phyloP scores from a whole-genome alignment of 768 basidiomycete species.

The Pluteus cervinus region DNA sequence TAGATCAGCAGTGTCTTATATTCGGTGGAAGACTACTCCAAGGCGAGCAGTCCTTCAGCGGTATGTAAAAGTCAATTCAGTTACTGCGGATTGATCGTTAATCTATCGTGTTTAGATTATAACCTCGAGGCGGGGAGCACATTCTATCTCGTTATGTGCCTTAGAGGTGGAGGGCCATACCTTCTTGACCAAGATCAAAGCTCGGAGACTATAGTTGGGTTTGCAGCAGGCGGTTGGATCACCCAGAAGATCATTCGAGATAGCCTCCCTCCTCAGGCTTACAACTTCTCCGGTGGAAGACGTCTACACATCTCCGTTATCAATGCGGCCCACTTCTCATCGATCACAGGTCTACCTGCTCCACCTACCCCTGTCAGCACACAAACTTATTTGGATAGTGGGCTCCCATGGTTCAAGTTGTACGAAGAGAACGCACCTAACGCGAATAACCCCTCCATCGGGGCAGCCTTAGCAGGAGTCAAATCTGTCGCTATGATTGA shows the following conservation, averaged over 20 bases:
- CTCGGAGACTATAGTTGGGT: constrained; percentile 12
- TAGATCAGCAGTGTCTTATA: no score
- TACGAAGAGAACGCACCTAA: constrained; percentile 13
- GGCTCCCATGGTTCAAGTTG: constrained; percentile 12
- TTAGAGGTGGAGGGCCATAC: constrained; percentile 55
- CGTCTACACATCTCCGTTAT: constrained; percentile 13
- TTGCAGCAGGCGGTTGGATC: constrained; percentile 14
- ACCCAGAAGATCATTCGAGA: constrained; percentile 17
- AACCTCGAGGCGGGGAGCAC: constrained; percentile 74
- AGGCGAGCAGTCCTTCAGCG: no score
- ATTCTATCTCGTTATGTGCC: constrained; percentile 58
- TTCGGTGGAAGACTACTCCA: no score
- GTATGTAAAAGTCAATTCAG: no score
- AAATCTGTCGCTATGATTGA: no score
- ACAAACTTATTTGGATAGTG: constrained; percentile 9
- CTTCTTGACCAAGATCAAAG: no score
- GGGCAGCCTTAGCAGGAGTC: no score
- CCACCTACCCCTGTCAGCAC: constrained; percentile 10
- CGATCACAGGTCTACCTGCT: constrained; percentile 10
- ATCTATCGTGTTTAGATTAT: no score
- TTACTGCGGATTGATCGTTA: no score
- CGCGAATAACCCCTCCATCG: no score
- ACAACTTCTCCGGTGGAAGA: constrained; percentile 7
- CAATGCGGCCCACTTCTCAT: constrained; percentile 10
- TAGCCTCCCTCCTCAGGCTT: constrained; percentile 10